Percentiles rank a stretch among this genome's conserved stretches.
Evolutionary conservation across 306 rosid species (phyloP).

Genomic region (Sesbania bispinosa): DNA sequence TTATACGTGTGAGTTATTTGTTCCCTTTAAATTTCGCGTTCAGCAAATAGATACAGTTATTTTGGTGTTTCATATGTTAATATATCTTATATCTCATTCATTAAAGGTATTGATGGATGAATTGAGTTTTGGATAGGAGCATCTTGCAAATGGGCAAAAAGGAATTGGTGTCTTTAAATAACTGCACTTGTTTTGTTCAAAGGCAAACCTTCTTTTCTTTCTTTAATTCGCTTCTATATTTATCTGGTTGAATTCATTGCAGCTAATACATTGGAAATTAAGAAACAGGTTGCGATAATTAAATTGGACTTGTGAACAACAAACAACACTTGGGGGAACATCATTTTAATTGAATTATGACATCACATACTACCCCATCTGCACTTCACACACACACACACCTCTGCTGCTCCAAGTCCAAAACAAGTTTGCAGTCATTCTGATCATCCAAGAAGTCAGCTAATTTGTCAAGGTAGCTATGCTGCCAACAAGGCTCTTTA

Average conservation of each 20-base stretch:
- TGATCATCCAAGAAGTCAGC: conserved; percentile 55
- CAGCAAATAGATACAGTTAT: no score
- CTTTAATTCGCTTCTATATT: neutral
- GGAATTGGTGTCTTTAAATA: neutral
- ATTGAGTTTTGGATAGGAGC: no score
- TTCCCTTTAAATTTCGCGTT: no score
- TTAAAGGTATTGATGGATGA: no score
- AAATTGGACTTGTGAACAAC: neutral
- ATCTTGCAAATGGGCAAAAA: no score
- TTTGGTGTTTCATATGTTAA: no score
- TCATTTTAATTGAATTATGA: neutral
- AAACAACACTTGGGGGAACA: neutral
- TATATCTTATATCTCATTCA: no score
- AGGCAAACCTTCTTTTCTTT: neutral
- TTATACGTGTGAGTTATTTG: no score
- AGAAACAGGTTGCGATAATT: neutral
- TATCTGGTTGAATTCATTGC: neutral
- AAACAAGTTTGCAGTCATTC: conserved; percentile 65
- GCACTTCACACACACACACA: neutral
- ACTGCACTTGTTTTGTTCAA: neutral
- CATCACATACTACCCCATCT: neutral
- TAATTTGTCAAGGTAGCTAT: conserved; percentile 64
- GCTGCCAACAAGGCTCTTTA: conserved; percentile 78
- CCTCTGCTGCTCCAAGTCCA: conserved; percentile 64
- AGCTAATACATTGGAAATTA: neutral